phyloP scores from a whole-genome alignment of 768 basidiomycete species.

The Lentinula guzmanii region DNA sequence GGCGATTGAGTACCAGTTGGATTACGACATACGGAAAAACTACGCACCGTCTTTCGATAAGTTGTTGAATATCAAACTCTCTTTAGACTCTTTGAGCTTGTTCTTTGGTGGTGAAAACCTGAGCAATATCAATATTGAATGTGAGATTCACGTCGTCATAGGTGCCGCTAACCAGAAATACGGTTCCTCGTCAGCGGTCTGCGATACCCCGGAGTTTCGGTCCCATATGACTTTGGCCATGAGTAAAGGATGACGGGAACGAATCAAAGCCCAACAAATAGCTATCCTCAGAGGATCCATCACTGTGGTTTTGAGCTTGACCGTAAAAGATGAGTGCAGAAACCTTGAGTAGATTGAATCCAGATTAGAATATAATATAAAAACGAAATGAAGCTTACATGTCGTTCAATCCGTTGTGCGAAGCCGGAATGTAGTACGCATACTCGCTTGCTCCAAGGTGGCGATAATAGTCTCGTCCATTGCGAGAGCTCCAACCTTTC shows the following conservation, averaged over 20 bases:
- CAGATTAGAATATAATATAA: not conserved
- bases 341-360: conserved; percentile 15
- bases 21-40: not conserved
- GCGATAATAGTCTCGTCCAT: conserved; percentile 13
- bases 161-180: not conserved
- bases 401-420: conserved; percentile 23
- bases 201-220: not conserved
- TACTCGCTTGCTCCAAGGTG: conserved; percentile 24
- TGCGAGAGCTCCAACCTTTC: not conserved
- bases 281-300: conserved; percentile 30
- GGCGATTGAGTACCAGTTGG: not conserved
- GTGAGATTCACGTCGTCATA: not conserved
- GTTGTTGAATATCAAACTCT: conserved; percentile 29
- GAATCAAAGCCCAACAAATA: conserved; percentile 52
- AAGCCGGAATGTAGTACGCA: conserved; percentile 23
- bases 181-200: not conserved
- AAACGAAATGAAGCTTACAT: conserved; percentile 20
- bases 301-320: conserved; percentile 7
- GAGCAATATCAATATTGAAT: not conserved
- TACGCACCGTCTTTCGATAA: conserved; percentile 38
- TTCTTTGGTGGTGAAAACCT: conserved; percentile 40
- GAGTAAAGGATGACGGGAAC: conserved; percentile 53
- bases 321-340: conserved; percentile 23
- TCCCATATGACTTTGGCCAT: conserved; percentile 37
- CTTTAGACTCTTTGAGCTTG: conserved; percentile 35